Evolutionary conservation across 2,329 filamentous ascomycete genomes (phyloP), one percentile per base, ranked within the genome.

Genomic region (Sphaerulina vaccinii): DNA sequence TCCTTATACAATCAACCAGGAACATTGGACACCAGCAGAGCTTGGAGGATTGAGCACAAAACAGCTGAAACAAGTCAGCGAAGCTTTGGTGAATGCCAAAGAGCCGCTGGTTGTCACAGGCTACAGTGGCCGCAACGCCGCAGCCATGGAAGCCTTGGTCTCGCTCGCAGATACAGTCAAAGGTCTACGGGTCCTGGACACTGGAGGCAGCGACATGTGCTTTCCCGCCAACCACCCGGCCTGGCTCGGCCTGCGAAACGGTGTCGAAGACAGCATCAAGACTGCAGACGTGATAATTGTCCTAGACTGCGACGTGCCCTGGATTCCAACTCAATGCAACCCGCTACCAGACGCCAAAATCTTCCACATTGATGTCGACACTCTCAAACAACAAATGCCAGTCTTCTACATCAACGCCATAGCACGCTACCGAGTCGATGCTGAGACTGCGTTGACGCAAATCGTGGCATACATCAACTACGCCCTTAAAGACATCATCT

Each of bases 261-360:
- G 89, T 2, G 77, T 81, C 2, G 87, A 95, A 45, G 82, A 88
- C 1, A 76, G 78, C 36, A 88, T 96, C 66, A 80, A 78, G 52
- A 82, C 82, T 0, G 89, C 91, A 0, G 92, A 96, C 67, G 81
- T 90, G 9, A 95, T 96, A 53, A 60, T 96, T 1, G 85, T 96
- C 2, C 66, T 95, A 19, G 87, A 96, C 69, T 95, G 90, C 58
- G 91, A 96, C 65, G 90, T 96, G 0, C 91, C 91, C 0, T 96
- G 90, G 90, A 90, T 96, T 49, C 84, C 86, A n/a, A 93, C 89
- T 0, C 82, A 83, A 55, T 84, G 80, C 70, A 77, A 78, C 39
- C 84, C 84, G 0, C 76, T 73, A 3, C 68, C 73, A 1, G 70
- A 73, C 5, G 79, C 83, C 2, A 81, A 76, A 53, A 80, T 87